phyloP scores from a whole-genome alignment of 768 basidiomycete species.

The Mycena kentingensis region DNA sequence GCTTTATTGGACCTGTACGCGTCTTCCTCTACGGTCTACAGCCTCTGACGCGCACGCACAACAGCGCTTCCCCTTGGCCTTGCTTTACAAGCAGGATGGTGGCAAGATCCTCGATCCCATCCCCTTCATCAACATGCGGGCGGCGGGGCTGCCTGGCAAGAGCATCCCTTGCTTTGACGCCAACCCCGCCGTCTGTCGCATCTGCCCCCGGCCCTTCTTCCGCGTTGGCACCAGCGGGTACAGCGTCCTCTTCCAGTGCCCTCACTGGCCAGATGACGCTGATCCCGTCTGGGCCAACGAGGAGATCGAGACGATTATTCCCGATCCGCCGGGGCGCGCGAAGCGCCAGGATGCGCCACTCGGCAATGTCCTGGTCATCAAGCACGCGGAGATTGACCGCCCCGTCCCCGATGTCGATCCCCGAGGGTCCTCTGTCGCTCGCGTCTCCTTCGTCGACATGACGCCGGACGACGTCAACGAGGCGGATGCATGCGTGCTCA shows the following conservation, averaged over 20 bases:
- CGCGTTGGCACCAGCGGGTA: background rate
- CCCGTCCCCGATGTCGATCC: background rate
- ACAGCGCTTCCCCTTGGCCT: background rate
- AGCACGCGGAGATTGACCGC: background rate
- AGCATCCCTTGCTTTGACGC: background rate
- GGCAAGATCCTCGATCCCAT: background rate
- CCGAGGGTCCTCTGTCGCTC: background rate
- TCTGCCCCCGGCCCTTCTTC: background rate
- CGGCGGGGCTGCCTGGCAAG: too few species aligned
- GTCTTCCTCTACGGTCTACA: background rate
- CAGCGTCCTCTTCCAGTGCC: background rate
- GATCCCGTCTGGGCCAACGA: background rate
- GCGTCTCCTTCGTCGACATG: background rate
- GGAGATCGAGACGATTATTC: background rate
- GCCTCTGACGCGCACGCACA: background rate
- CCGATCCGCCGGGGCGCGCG: background rate
- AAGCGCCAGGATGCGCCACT: background rate
- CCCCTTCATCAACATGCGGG: background rate
- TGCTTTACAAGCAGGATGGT: background rate
- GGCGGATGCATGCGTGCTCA: too few species aligned
- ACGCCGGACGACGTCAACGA: too few species aligned
- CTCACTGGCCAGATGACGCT: background rate
- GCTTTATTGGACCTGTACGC: background rate
- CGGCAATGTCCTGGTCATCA: background rate
- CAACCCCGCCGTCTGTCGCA: background rate